These are phyloP conservation scores for Pigoraptor vietnamica DNA, from an alignment of 78 protist species.

Conservation along the genomic window DNA sequence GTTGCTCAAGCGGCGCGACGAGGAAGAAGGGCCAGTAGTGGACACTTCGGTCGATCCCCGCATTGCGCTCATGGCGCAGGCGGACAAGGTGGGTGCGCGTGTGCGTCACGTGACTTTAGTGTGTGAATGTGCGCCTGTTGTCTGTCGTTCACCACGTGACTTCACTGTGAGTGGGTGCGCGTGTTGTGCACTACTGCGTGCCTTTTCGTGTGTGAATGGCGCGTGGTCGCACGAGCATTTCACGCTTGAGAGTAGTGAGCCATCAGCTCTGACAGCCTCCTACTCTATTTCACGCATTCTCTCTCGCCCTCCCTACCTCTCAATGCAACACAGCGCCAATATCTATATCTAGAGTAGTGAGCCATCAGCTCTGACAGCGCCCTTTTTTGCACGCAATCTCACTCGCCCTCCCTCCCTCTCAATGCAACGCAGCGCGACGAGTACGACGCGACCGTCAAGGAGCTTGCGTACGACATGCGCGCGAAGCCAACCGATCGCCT, in stretches of 20 bases:
- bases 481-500: constrained; percentile 15
- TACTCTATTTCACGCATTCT: too few species aligned
- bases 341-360: too few species aligned
- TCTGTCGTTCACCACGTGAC: neutral
- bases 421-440: constrained; percentile 1
- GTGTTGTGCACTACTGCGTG: neutral
- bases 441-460: constrained; percentile 7
- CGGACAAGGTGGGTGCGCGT: neutral
- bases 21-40: neutral
- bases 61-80: neutral
- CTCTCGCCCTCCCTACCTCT: too few species aligned
- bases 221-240: too few species aligned
- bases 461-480: neutral
- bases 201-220: neutral
- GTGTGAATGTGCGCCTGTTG: neutral
- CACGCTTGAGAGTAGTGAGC: too few species aligned
- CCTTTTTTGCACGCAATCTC: too few species aligned
- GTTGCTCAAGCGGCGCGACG: neutral
- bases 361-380: too few species aligned
- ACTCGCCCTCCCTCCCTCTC: too few species aligned
- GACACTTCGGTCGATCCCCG: neutral
- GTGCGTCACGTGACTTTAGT: neutral
- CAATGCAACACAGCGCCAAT: too few species aligned
- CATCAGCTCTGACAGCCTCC: too few species aligned
- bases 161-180: too few species aligned